Evolutionary conservation across 257 asterid species (phyloP).

Genomic region (Penstemon newberryi): DNA sequence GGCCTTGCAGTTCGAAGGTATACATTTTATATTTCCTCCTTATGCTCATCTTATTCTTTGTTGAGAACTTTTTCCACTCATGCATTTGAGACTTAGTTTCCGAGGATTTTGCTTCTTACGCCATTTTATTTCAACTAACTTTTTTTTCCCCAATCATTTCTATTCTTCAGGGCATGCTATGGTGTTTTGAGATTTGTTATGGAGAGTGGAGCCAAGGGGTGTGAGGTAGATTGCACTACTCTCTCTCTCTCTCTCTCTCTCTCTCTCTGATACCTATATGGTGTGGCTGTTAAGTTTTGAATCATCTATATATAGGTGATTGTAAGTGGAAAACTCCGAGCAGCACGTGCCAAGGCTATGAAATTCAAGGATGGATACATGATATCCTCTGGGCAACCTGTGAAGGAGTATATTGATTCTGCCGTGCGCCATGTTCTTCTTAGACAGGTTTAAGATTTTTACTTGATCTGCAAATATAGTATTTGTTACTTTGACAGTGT

Average conservation of each 20-base stretch:
- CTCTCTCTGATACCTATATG: background rate
- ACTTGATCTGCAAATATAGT: background rate
- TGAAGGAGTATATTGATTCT: constrained; percentile 33
- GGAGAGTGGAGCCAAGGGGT: constrained; percentile 38
- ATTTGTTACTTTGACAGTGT: background rate
- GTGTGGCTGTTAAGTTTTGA: no score
- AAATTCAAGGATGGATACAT: constrained; percentile 66
- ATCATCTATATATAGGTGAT: constrained; percentile 17
- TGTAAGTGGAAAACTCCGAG: constrained; percentile 36
- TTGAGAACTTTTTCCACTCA: no score
- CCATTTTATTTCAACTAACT: background rate
- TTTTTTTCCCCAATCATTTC: background rate
- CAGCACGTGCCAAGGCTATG: constrained; percentile 32
- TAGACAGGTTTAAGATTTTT: constrained; percentile 25
- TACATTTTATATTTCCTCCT: background rate
- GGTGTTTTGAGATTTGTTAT: constrained; percentile 34
- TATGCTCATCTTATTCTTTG: no score
- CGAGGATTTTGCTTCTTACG: no score
- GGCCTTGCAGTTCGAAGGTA: constrained; percentile 58
- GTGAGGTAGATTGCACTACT: constrained; percentile 16
- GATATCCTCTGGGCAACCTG: constrained; percentile 39
- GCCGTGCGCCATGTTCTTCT: constrained; percentile 32
- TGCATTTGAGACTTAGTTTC: no score
- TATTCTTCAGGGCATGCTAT: constrained; percentile 30
- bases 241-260: background rate